Conservation (phyloP, 208 protist genomes). For the Herpetomonas muscarum region DNA sequence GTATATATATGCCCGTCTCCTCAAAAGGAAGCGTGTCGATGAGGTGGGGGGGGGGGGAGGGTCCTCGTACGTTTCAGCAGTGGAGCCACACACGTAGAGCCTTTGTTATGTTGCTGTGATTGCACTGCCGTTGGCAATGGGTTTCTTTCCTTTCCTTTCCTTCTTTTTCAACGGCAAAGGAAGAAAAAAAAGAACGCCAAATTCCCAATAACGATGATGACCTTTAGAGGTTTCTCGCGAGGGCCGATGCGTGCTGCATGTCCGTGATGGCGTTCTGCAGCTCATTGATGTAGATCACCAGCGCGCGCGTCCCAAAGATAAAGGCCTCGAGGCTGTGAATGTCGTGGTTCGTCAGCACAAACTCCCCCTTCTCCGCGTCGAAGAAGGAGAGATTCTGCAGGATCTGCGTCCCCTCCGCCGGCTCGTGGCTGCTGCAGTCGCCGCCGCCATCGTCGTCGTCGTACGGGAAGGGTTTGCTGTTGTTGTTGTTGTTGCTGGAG, state of each 20-base stretch:
- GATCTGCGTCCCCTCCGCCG: conserved; percentile 18
- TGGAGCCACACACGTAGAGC: too few relatives aligned
- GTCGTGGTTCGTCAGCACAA: conserved; percentile 81
- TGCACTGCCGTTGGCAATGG: too few relatives aligned
- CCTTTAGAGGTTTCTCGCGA: conserved; percentile 61
- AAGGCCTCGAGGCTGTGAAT: conserved; percentile 89
- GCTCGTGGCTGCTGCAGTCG: conserved; percentile 8
- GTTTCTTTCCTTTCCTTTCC: too few relatives aligned
- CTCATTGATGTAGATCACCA: conserved; percentile 72
- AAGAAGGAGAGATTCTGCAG: conserved; percentile 57
- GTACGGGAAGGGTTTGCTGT: not conserved
- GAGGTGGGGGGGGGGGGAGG: too few relatives aligned
- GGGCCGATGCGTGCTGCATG: conserved; percentile 69
- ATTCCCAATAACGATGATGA: not conserved
- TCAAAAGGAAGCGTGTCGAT: too few relatives aligned
- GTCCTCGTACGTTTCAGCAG: too few relatives aligned
- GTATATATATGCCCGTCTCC: too few relatives aligned
- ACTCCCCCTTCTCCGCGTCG: conserved; percentile 61
- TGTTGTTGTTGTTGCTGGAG: not conserved
- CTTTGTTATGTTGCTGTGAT: too few relatives aligned
- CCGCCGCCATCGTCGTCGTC: conserved; percentile 11
- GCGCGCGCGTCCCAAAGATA: conserved; percentile 68
- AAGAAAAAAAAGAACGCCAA: not conserved
- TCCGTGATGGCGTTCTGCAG: conserved; percentile 78
- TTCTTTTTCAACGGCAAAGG: conserved; percentile 1